Evolutionary conservation across 768 basidiomycete species (phyloP).

Genomic region (Kwoniella newhampshirensis): DNA sequence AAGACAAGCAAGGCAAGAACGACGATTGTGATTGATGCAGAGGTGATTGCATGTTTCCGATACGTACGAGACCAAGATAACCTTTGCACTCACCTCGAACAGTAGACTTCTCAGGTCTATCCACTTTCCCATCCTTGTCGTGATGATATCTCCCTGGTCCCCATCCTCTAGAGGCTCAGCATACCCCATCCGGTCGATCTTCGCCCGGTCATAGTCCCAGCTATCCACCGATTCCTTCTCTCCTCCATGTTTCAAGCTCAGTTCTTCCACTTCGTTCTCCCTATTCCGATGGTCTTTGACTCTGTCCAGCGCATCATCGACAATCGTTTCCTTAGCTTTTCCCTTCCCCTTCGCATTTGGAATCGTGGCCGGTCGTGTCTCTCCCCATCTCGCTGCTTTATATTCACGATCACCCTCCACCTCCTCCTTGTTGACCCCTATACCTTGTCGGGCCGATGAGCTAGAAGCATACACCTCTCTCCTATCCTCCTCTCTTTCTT

Average conservation of each 20-base stretch:
- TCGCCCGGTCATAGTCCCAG: neutral
- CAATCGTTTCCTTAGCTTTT: neutral
- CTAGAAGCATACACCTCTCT: conserved; percentile 3
- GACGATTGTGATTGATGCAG: no score
- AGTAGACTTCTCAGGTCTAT: conserved; percentile 42
- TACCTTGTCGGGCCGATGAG: conserved; percentile 21
- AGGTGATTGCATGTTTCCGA: no score
- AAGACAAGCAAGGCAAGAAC: no score
- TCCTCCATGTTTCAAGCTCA: neutral
- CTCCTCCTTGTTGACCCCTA: conserved; percentile 21
- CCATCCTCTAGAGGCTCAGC: conserved; percentile 16
- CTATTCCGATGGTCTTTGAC: conserved; percentile 1
- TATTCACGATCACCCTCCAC: neutral
- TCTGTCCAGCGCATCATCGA: neutral
- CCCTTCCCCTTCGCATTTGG: neutral
- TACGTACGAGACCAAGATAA: no score
- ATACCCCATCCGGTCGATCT: conserved; percentile 10
- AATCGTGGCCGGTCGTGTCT: neutral
- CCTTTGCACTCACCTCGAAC: conserved; percentile 39
- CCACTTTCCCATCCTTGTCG: conserved; percentile 7
- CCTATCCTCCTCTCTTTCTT: neutral
- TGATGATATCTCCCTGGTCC: neutral
- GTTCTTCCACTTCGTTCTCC: conserved; percentile 2
- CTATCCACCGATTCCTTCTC: neutral
- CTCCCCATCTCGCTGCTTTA: neutral